phyloP scores from a whole-genome alignment of 495 filamentous ascomycete species.

The Hypoxylon fragiforme region DNA sequence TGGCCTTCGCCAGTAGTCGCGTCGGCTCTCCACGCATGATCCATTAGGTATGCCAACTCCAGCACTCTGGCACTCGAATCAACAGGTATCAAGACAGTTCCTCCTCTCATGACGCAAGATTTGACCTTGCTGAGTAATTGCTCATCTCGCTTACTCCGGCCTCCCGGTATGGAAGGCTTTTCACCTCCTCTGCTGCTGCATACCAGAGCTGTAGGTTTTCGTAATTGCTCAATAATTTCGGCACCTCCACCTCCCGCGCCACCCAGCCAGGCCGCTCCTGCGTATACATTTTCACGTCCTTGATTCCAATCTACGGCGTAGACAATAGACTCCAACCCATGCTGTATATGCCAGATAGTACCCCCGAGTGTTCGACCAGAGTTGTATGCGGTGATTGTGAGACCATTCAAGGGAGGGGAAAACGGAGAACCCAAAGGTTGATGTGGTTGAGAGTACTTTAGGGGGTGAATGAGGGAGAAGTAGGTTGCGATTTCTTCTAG shows the following conservation, averaged over 20 bases:
- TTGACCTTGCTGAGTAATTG: slow-evolving; percentile 81
- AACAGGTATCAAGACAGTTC: slow-evolving; percentile 92
- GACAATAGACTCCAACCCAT: slow-evolving; percentile 94
- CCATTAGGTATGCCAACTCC: slow-evolving; percentile 90
- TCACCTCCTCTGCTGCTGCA: slow-evolving; percentile 85
- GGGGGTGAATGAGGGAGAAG: slow-evolving; percentile 86
- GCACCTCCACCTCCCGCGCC: slow-evolving; percentile 75
- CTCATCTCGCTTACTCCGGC: slow-evolving; percentile 80
- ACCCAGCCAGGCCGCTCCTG: slow-evolving; percentile 91
- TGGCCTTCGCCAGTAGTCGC: slow-evolving; percentile 60
- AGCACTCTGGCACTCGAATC: slow-evolving; percentile 92
- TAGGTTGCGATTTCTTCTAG: slow-evolving; percentile 87
- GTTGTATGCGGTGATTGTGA: slow-evolving; percentile 95
- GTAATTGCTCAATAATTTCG: slow-evolving; percentile 89
- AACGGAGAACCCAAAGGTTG: slow-evolving; percentile 83
- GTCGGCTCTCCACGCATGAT: slow-evolving; percentile 82
- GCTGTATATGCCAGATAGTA: slow-evolving; percentile 98
- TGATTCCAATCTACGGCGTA: slow-evolving; percentile 99
- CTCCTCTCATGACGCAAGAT: slow-evolving; percentile 73
- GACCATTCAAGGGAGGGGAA: slow-evolving; percentile 84
- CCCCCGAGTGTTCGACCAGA: slow-evolving; percentile 94
- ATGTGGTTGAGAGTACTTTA: slow-evolving; percentile 97
- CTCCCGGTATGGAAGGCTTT: slow-evolving; percentile 67
- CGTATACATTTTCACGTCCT: slow-evolving; percentile 85
- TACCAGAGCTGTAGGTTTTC: slow-evolving; percentile 89